A percentile compares a stretch with the other conserved stretches of the same genome.
These are phyloP conservation scores for Syzygium aromaticum DNA, from an alignment of 345 rosid species.

Conservation along the genomic window DNA sequence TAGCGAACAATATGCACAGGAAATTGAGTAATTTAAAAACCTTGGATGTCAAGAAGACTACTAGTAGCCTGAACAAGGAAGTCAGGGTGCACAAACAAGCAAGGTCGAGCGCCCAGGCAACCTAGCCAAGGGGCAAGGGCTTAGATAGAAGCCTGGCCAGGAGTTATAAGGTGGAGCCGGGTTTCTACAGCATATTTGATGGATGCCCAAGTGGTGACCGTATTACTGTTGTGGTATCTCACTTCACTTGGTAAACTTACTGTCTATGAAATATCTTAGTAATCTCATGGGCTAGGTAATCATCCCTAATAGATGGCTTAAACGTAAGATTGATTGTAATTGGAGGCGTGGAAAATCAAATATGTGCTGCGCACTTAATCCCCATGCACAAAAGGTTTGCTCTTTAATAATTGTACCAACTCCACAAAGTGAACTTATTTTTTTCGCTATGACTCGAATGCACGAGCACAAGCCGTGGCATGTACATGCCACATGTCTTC, in stretches of 20 bases:
- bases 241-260: background rate
- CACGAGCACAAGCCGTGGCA: background rate
- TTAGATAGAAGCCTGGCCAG: background rate
- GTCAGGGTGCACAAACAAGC: background rate
- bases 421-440: too few relatives aligned
- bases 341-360: background rate
- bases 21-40: background rate
- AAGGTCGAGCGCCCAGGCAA: background rate
- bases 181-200: background rate
- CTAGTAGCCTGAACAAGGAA: background rate
- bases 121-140: background rate
- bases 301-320: background rate
- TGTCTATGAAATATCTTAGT: background rate
- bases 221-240: background rate
- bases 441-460: too few relatives aligned
- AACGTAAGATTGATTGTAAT: background rate
- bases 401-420: background rate
- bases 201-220: background rate
- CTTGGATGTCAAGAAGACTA: background rate
- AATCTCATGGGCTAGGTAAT: background rate
- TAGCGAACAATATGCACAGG: background rate
- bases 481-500: background rate
- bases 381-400: background rate
- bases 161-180: background rate
- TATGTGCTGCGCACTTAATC: background rate